Percentiles rank a stretch among this genome's conserved stretches.
Evolutionary conservation across 1,284 basidiomycete genomes (phyloP).

Genomic region (Boletus smithii): DNA sequence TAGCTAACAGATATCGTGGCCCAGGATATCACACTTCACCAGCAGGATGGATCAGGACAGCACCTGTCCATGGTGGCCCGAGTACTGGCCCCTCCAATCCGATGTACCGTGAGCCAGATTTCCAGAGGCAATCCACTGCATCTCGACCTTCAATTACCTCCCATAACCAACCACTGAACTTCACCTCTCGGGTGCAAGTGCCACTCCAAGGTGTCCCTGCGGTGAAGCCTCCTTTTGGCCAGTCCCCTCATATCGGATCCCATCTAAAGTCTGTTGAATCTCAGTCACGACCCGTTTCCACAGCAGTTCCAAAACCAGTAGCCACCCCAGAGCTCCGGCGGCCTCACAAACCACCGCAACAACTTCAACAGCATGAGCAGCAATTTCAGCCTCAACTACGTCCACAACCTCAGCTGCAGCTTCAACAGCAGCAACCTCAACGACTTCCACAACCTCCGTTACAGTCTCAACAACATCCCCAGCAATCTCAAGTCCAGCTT

Average conservation of each 20-base stretch:
- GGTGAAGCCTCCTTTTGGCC: not conserved
- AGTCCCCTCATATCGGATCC: not conserved
- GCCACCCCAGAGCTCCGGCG: not conserved
- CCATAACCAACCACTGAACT: constrained; percentile 5
- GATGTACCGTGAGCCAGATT: not conserved
- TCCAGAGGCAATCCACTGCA: not conserved
- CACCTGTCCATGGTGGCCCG: not conserved
- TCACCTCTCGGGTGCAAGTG: constrained; percentile 7
- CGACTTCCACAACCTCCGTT: constrained; percentile 1
- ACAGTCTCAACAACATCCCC: constrained; percentile 5
- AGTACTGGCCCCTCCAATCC: constrained; percentile 1
- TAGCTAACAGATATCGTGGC: constrained; percentile 2
- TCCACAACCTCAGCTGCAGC: not conserved
- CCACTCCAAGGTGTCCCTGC: constrained; percentile 8
- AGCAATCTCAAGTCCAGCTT: not conserved
- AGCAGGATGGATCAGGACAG: not conserved
- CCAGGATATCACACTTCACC: constrained; percentile 7
- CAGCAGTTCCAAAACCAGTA: not conserved
- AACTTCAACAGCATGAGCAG: constrained; percentile 1
- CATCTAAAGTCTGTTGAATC: not conserved
- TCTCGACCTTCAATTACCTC: constrained; percentile 2
- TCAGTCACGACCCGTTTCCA: not conserved
- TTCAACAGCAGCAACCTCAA: not conserved
- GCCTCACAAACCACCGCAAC: constrained; percentile 2
- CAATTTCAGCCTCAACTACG: not conserved